A percentile compares a stretch with the other conserved stretches of the same genome.
Evolutionary conservation across 2,329 filamentous ascomycete species (phyloP).

Genomic region (Diaporthe citriasiana): DNA sequence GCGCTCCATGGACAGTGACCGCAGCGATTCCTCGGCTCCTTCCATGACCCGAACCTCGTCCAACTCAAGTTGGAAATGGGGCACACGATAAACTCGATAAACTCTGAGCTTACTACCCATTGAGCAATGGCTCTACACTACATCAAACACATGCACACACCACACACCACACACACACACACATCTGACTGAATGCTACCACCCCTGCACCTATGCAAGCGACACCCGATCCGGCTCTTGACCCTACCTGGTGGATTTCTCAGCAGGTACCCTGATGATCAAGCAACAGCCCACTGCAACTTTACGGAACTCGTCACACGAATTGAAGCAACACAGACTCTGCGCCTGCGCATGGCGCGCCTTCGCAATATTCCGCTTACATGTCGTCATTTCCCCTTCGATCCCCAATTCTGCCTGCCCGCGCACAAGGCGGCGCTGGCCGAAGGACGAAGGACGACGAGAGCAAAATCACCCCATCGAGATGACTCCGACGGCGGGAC

Average conservation of each 20-base stretch:
- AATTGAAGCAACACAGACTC: constrained; percentile 19
- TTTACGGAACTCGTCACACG: not conserved
- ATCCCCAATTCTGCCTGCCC: not conserved
- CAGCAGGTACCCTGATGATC: constrained; percentile 34
- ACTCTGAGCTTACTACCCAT: not conserved
- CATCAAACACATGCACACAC: constrained; percentile 2
- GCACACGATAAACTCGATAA: constrained; percentile 34
- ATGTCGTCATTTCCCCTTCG: constrained; percentile 37
- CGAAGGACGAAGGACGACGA: constrained; percentile 6
- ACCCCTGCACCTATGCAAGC: constrained; percentile 22
- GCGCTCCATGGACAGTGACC: constrained; percentile 63
- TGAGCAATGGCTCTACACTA: not conserved
- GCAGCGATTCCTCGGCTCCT: constrained; percentile 47
- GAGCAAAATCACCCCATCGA: constrained; percentile 19
- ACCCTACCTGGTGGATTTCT: constrained; percentile 2
- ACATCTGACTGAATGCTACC: not conserved
- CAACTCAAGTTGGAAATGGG: constrained; percentile 51
- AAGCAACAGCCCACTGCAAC: not conserved
- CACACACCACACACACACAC: not conserved
- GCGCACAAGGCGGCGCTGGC: constrained; percentile 33
- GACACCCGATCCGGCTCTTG: constrained; percentile 20
- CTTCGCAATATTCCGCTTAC: constrained; percentile 35
- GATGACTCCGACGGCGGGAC: constrained; percentile 8
- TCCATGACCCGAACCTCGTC: constrained; percentile 51
- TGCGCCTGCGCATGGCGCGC: constrained; percentile 2